Conservation (phyloP, 2,329 filamentous ascomycete species). For the Monosporascus sp. region DNA sequence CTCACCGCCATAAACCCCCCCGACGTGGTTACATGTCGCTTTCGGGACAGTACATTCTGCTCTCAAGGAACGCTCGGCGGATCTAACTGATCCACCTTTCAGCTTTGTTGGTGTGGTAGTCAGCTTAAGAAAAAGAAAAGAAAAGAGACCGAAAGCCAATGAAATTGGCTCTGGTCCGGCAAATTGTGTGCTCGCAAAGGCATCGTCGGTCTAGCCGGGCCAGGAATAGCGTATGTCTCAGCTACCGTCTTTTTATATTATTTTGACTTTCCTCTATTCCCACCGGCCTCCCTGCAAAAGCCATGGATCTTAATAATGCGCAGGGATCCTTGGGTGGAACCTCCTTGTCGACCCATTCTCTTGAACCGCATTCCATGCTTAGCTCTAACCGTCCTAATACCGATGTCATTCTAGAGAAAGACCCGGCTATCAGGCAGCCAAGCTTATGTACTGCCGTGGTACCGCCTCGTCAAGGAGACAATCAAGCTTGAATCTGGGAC, state of each 20-base stretch:
- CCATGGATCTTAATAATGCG: slow-evolving; percentile 11
- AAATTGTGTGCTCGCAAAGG: not conserved
- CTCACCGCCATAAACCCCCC: not conserved
- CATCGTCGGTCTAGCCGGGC: not conserved
- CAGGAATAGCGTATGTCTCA: not conserved
- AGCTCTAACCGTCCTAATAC: not conserved
- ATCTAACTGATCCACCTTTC: slow-evolving; percentile 16
- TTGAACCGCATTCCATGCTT: not conserved
- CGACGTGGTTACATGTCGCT: not conserved
- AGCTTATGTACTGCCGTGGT: not conserved
- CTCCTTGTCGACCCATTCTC: not conserved
- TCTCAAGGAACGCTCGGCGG: slow-evolving; percentile 11
- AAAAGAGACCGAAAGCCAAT: slow-evolving; percentile 1
- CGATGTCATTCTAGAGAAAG: not conserved
- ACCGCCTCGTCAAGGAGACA: not conserved
- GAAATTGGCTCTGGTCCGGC: not conserved
- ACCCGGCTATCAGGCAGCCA: not conserved
- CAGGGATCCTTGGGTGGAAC: not conserved
- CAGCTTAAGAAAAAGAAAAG: not conserved
- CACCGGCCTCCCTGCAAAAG: slow-evolving; percentile 13
- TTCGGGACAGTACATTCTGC: not conserved
- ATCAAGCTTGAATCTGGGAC: not conserved
- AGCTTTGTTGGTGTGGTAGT: slow-evolving; percentile 18
- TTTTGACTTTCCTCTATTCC: not conserved
- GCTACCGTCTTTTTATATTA: not conserved